Percentiles rank a stretch among this genome's conserved stretches.
phyloP scores from a whole-genome alignment of 176 grass and related monocot genomes.

The Alloteropsis semialata region DNA sequence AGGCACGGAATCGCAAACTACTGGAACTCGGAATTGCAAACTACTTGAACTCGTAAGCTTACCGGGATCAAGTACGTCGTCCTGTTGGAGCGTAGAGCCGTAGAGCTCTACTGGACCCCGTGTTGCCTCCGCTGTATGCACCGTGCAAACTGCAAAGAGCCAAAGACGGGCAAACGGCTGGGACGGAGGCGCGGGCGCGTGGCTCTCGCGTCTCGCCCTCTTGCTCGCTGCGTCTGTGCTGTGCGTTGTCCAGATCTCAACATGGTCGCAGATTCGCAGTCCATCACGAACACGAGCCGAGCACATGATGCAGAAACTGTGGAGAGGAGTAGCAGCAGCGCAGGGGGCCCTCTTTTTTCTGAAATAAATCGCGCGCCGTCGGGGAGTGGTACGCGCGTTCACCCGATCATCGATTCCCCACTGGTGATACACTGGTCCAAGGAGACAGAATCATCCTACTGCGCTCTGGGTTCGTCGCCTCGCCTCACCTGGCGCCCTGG shows the following conservation, averaged over 20 bases:
- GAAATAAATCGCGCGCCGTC: background rate
- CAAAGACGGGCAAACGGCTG: too few relatives aligned
- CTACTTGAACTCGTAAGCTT: background rate
- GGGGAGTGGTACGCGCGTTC: background rate
- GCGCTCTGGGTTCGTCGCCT: background rate
- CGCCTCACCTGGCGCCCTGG: background rate
- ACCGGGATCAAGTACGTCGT: too few relatives aligned
- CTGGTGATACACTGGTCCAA: background rate
- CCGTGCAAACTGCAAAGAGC: too few relatives aligned
- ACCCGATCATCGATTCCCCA: background rate
- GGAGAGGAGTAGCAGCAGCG: background rate
- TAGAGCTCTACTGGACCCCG: too few relatives aligned
- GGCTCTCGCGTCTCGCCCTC: too few relatives aligned
- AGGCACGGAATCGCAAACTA: too few relatives aligned
- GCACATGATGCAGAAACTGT: background rate
- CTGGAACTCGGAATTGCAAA: background rate
- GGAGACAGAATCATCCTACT: background rate
- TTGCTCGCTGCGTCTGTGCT: too few relatives aligned
- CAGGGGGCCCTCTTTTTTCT: background rate
- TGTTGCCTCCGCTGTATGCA: too few relatives aligned
- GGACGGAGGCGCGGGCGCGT: too few relatives aligned
- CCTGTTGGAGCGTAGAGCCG: too few relatives aligned
- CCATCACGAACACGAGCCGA: background rate
- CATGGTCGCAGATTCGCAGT: too few relatives aligned
- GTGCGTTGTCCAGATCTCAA: too few relatives aligned